Conservation (phyloP, 345 rosid genomes). For the Excoecaria agallocha region DNA sequence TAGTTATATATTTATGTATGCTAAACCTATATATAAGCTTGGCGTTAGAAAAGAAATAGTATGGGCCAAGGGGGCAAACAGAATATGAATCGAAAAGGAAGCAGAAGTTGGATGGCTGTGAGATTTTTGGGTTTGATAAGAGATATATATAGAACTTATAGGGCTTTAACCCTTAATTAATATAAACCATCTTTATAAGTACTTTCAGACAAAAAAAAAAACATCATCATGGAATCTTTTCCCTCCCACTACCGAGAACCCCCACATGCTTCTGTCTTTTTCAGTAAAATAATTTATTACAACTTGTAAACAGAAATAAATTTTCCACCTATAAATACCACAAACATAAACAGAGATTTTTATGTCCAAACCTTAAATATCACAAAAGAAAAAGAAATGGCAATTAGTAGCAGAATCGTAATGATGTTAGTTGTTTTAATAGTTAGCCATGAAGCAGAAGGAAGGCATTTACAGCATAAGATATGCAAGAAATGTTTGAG, state of each 20-base stretch:
- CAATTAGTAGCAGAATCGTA: constrained; percentile 17
- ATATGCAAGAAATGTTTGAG: constrained; percentile 20
- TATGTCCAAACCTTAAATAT: constrained; percentile 5
- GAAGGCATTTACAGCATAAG: constrained; percentile 32
- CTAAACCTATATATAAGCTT: too few species aligned
- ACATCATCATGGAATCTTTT: constrained; percentile 25
- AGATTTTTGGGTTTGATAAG: constrained; percentile 27
- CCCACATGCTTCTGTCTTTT: constrained; percentile 28
- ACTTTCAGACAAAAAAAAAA: neutral
- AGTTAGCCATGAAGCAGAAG: constrained; percentile 39
- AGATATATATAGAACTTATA: too few species aligned
- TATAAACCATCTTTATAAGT: constrained; percentile 21
- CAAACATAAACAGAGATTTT: neutral
- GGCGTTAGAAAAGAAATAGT: too few species aligned
- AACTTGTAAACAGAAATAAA: neutral
- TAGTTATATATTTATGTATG: too few species aligned
- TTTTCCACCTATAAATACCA: constrained; percentile 15
- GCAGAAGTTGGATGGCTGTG: constrained; percentile 23
- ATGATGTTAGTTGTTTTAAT: constrained; percentile 22
- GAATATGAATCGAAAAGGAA: constrained; percentile 34
- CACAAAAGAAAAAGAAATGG: neutral
- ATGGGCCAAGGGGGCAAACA: constrained; percentile 25
- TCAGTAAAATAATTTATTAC: neutral
- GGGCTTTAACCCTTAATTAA: constrained; percentile 20
- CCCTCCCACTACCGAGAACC: constrained; percentile 23